Evolutionary conservation across 1,284 basidiomycete species (phyloP), one percentile per base, ranked within the genome.

Genomic region (Sphaerobolus stellatus): DNA sequence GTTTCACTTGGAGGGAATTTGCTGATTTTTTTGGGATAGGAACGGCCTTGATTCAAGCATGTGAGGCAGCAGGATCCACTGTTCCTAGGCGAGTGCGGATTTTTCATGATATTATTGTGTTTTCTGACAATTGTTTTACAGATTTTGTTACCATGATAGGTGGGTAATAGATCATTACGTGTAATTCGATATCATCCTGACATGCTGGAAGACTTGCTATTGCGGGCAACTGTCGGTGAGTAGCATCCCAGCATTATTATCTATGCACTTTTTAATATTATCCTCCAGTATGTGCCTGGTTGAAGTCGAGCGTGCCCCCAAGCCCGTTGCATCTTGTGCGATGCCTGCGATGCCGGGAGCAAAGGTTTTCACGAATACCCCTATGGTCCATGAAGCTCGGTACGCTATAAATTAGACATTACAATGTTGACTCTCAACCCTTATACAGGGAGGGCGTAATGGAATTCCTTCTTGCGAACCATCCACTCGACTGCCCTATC

Each of bases 261-360:
- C n/a, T 41, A 24, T 30, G 56, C 41, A 54, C 14, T 50, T 38
- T 24, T 50, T 57, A 53, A 46, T 66, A 25, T 58, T 48, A 44
- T 52, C 24, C 50, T 53, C 53, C 62, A 82, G 91, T 68, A 97
- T 97, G 96, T 99, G 96, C 73, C 76, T 99, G 44, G 96, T 99
- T 53, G 96, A 99, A 73, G 94, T 97, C 50, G 91, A 96, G 72
- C 83, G 92, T 60, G 94, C 94, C 57, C 94, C 94, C 53, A 97
- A 97, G 77, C 94, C 94, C 28, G 85, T 95, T 48, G 89, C 90
- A 48, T 92, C 85, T 56, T 91, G 89, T 70, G 96, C 96, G 11
- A 95, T 97, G 90, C 97, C 96, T 46, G 96, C 95, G 41, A 95
- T 98, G 93, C 92, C 93, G 50, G 95, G 95, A 52, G 81, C 93